phyloP scores from a whole-genome alignment of 2,329 filamentous ascomycete genomes.

The Fusarium sp. region DNA sequence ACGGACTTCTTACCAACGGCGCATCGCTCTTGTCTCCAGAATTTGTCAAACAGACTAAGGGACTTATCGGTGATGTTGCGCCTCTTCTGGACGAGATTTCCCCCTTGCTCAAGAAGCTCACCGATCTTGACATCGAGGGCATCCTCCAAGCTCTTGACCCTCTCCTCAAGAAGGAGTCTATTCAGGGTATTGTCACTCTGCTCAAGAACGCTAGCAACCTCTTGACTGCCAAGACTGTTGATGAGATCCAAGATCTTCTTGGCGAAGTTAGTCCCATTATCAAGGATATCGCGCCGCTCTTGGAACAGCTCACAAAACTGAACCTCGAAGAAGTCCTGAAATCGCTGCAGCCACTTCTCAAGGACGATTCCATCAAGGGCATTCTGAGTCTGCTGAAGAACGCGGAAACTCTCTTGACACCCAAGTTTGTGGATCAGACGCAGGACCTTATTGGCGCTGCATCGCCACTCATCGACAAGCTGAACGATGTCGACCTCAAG shows the following conservation, averaged over 20 bases:
- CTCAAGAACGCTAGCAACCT: constrained; percentile 45
- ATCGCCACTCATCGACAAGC: constrained; percentile 20
- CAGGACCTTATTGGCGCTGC: constrained; percentile 36
- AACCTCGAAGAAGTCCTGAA: constrained; percentile 52
- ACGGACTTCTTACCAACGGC: constrained; percentile 54
- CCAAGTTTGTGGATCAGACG: constrained; percentile 42
- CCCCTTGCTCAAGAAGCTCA: constrained; percentile 50
- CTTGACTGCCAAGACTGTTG: constrained; percentile 39
- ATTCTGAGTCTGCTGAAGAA: constrained; percentile 50
- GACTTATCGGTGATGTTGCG: constrained; percentile 46
- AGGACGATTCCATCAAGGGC: constrained; percentile 33
- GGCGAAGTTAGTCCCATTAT: constrained; percentile 51
- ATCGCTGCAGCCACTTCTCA: constrained; percentile 53
- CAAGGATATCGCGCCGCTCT: constrained; percentile 37
- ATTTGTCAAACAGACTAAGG: constrained; percentile 43
- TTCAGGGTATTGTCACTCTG: constrained; percentile 44
- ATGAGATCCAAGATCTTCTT: constrained; percentile 51
- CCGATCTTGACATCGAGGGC: constrained; percentile 50
- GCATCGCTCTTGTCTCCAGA: constrained; percentile 51
- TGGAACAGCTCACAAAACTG: constrained; percentile 49
- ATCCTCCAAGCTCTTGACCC: constrained; percentile 49
- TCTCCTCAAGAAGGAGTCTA: constrained; percentile 46
- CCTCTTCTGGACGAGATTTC: constrained; percentile 50
- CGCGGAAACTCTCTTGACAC: constrained; percentile 47
- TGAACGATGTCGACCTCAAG: constrained; percentile 24